Conservation (phyloP, 148 eudicot species). For the Chenopodium berlandieri region DNA sequence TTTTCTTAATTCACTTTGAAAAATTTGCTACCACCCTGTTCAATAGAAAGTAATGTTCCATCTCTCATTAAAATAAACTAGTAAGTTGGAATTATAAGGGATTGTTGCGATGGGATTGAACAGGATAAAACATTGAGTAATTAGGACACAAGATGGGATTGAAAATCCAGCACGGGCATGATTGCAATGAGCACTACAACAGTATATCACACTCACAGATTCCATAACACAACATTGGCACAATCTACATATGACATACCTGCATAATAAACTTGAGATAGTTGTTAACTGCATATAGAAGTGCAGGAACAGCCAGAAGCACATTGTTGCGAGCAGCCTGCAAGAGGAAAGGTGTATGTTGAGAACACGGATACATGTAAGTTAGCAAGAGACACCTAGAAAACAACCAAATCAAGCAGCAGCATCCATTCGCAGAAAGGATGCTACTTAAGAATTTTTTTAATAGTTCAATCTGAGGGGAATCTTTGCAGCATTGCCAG, state of each 20-base stretch:
- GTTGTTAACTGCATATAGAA: constrained; percentile 79
- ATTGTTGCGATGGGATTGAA: not conserved
- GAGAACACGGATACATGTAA: constrained; percentile 6
- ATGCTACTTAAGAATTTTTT: constrained; percentile 1
- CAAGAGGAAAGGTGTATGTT: constrained; percentile 23
- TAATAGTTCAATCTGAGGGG: not conserved
- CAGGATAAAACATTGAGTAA: not conserved
- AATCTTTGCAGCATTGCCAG: not conserved
- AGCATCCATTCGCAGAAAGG: not conserved
- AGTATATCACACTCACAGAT: not conserved
- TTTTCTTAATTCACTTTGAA: not conserved
- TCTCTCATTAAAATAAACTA: not conserved
- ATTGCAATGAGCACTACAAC: not conserved
- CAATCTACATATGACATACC: constrained; percentile 34
- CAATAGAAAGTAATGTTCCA: not conserved
- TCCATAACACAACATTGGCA: not conserved
- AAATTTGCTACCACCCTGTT: not conserved
- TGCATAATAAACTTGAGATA: constrained; percentile 91
- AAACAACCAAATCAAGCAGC: constrained; percentile 2
- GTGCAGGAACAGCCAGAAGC: constrained; percentile 80
- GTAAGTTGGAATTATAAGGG: not conserved
- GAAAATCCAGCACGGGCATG: not conserved
- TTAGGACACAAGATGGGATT: not conserved
- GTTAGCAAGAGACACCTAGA: not conserved
- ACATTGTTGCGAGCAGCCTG: constrained; percentile 95